A percentile compares a stretch with the other conserved stretches of the same genome.
Evolutionary conservation across 2,329 filamentous ascomycete species (phyloP).

Genomic region (Alternaria dauci): DNA sequence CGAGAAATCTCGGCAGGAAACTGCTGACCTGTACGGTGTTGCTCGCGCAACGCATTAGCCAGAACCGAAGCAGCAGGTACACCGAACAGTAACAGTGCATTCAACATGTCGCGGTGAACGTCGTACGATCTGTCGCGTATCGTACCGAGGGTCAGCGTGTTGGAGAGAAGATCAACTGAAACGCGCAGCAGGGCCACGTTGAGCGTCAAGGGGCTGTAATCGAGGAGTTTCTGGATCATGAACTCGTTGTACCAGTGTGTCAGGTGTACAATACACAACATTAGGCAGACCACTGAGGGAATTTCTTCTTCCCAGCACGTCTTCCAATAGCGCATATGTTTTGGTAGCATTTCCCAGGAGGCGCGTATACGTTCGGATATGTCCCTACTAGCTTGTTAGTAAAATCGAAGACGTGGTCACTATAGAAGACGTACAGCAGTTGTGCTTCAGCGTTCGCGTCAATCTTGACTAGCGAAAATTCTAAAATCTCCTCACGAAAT

Average conservation of each 20-base stretch:
- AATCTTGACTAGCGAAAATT: slow-evolving; percentile 36
- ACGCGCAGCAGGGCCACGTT: slow-evolving; percentile 39
- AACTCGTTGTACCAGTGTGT: slow-evolving; percentile 49
- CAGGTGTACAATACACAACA: slow-evolving; percentile 46
- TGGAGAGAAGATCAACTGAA: slow-evolving; percentile 38
- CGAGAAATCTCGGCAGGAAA: slow-evolving; percentile 47
- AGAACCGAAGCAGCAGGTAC: slow-evolving; percentile 42
- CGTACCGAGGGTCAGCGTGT: slow-evolving; percentile 37
- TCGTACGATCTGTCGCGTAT: slow-evolving; percentile 46
- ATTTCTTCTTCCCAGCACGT: slow-evolving; percentile 40
- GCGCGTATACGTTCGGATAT: slow-evolving; percentile 40
- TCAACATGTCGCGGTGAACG: slow-evolving; percentile 42
- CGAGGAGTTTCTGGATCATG: slow-evolving; percentile 47
- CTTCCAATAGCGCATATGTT: slow-evolving; percentile 42
- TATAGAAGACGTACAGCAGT: slow-evolving; percentile 23
- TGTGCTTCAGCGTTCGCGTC: slow-evolving; percentile 30
- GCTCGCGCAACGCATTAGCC: slow-evolving; percentile 41
- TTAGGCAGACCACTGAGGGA: slow-evolving; percentile 40
- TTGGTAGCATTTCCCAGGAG: slow-evolving; percentile 39
- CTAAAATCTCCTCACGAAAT: slow-evolving; percentile 47
- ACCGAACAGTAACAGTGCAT: slow-evolving; percentile 40
- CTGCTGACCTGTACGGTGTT: slow-evolving; percentile 33
- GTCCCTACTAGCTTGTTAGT: slow-evolving; percentile 22
- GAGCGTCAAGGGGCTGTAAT: slow-evolving; percentile 33
- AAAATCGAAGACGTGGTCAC: neutral